phyloP scores from a whole-genome alignment of 2,329 filamentous ascomycete species.

The Aciculosporium take region DNA sequence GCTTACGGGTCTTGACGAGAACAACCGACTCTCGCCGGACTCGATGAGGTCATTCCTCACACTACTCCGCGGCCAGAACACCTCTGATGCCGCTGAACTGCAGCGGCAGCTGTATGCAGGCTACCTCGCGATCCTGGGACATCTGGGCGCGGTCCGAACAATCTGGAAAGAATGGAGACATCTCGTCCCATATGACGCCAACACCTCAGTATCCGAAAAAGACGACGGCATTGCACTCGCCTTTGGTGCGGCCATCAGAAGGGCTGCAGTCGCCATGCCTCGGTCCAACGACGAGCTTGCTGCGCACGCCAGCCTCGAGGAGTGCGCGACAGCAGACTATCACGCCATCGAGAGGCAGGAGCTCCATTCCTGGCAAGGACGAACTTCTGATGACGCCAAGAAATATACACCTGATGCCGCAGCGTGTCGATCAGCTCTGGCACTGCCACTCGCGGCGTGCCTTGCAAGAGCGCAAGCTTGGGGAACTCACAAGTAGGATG shows the following conservation, averaged over 20 bases:
- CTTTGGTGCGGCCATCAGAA: slow-evolving; percentile 7
- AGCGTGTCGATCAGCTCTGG: slow-evolving; percentile 1
- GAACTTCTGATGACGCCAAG: neutral
- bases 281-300: neutral
- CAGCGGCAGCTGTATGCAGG: slow-evolving; percentile 11
- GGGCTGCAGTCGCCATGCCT: slow-evolving; percentile 4
- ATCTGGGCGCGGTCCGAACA: slow-evolving; percentile 17
- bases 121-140: slow-evolving; percentile 17
- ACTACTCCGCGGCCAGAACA: slow-evolving; percentile 5
- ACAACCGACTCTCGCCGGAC: slow-evolving; percentile 8
- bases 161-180: slow-evolving; percentile 18
- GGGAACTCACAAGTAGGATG: neutral
- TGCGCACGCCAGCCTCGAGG: slow-evolving; percentile 5
- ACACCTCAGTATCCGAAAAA: neutral
- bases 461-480: neutral
- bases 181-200: slow-evolving; percentile 1
- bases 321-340: slow-evolving; percentile 11
- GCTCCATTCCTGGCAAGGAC: neutral
- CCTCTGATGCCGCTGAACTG: neutral
- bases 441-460: slow-evolving; percentile 5
- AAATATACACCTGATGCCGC: neutral
- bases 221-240: slow-evolving; percentile 1
- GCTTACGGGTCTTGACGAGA: slow-evolving; percentile 16
- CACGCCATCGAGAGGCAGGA: slow-evolving; percentile 10
- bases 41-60: slow-evolving; percentile 14